Base-by-base conservation (phyloP, 306 rosid species). In the Fragaria iinumae region DNA sequence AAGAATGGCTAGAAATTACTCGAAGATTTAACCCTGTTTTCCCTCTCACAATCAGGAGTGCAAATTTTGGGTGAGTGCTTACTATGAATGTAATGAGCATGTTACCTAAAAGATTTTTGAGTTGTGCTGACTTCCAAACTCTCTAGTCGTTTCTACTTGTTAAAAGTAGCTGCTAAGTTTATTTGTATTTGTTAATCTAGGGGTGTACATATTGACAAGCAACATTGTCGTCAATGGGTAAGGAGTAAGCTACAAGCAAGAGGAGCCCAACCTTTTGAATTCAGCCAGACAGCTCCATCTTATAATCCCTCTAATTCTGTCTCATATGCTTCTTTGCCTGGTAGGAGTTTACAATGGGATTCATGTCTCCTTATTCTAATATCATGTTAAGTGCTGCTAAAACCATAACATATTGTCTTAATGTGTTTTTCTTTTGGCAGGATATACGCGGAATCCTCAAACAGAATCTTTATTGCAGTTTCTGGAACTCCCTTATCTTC, bases 1-100 rank as follows among this genome's bases (percentile, higher is more conserved):
- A 92, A 78, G 98, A 95, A 83, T 95, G 98, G 98, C 85, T 95
- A 74, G 96, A 96, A 17, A 87, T 95, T 85, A 95, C 97, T 13
- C 81, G 91, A 69, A 85, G 84, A 75, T 89, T 90, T 89, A 92
- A 95, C 83, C 84, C 84, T 80, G 73, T 89, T 84, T 80, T 95
- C 78, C 96, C 98, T 63, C 76, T 88, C 77, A 88, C 97, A 4
- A 57, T 55, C 71, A 85, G 43, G 78, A 85, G 82, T 73, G 91
- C 89, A 59, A 87, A 87, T 83, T 86, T 85, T 76, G 59, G 90
- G 98, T 95, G 85, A 64, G 95, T 83, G 80, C 63, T 27, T 69
- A 34, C 55, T 67, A 74, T 72, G 50, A 82, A 57, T 57, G 68
- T 43, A 14, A 41, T 14, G 68, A 38, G 67, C 67, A 56, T 73